Evolutionary conservation across 495 filamentous ascomycete species (phyloP).

Genomic region (Penicillium longicatenatum): DNA sequence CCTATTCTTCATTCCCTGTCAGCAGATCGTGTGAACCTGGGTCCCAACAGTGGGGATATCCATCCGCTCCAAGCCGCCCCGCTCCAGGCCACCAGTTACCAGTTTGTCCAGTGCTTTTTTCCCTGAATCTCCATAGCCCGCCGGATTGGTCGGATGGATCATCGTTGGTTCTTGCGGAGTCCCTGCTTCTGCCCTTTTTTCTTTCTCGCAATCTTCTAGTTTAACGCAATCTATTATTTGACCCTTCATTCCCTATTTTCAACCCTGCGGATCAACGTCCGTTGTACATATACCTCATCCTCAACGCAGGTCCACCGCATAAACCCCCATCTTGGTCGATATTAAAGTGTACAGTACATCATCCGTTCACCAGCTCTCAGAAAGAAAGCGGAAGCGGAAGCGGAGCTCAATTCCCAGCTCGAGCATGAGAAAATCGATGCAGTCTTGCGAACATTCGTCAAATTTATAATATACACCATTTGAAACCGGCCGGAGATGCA

Average conservation of each 20-base stretch:
- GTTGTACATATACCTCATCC: background rate
- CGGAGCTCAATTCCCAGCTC: background rate
- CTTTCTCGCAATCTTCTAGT: background rate
- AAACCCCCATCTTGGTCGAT: background rate
- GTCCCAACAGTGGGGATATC: slow-evolving; percentile 9
- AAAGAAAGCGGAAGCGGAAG: no score
- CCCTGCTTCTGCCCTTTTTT: slow-evolving; percentile 3
- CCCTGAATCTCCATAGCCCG: background rate
- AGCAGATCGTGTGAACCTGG: background rate
- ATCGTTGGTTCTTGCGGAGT: background rate
- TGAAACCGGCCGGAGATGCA: slow-evolving; percentile 15
- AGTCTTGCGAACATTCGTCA: background rate
- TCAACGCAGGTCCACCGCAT: background rate
- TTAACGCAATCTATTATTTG: background rate
- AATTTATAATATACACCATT: slow-evolving; percentile 1
- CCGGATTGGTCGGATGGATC: slow-evolving; percentile 6
- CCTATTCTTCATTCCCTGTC: background rate
- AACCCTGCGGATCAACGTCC: background rate
- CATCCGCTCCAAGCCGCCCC: slow-evolving; percentile 23
- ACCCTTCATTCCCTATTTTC: background rate
- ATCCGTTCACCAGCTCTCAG: background rate
- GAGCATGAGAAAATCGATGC: slow-evolving; percentile 16
- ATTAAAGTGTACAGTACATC: background rate
- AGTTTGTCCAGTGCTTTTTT: background rate
- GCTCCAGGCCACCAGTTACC: slow-evolving; percentile 8